These are phyloP conservation scores for Diaporthe citri DNA, from an alignment of 2,329 filamentous ascomycete species.

Conservation along the genomic window DNA sequence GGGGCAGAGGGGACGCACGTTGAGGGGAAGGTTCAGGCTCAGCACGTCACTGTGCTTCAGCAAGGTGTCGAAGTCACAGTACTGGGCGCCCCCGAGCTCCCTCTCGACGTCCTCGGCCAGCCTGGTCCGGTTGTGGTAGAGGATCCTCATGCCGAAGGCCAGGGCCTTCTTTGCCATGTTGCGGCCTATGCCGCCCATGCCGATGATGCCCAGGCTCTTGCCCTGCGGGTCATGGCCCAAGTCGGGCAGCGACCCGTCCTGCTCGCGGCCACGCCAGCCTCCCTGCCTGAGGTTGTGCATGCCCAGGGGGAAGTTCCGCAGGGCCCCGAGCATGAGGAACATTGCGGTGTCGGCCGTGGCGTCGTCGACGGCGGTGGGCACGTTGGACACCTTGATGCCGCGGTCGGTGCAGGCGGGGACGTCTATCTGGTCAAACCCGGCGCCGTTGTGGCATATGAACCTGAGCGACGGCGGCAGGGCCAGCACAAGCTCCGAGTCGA, in stretches of 20 bases:
- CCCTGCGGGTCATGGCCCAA: conserved; percentile 83
- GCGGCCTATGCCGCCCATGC: conserved; percentile 88
- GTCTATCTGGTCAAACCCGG: conserved; percentile 89
- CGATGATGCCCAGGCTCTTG: conserved; percentile 83
- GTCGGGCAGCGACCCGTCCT: conserved; percentile 60
- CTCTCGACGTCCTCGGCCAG: conserved; percentile 66
- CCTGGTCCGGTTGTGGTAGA: conserved; percentile 79
- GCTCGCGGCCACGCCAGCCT: conserved; percentile 71
- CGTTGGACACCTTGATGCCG: conserved; percentile 80
- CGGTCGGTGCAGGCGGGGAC: conserved; percentile 77
- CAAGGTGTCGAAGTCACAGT: conserved; percentile 80
- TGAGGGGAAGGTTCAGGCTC: conserved; percentile 84
- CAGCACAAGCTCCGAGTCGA: conserved; percentile 78
- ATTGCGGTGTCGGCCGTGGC: conserved; percentile 85
- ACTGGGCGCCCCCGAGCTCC: conserved; percentile 68
- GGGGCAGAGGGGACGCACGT: conserved; percentile 65
- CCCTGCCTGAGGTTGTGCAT: conserved; percentile 76
- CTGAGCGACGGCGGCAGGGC: conserved; percentile 65
- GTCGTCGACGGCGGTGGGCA: conserved; percentile 84
- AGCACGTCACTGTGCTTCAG: conserved; percentile 79
- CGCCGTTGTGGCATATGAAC: conserved; percentile 75
- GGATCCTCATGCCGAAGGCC: conserved; percentile 80
- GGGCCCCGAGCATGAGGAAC: conserved; percentile 83
- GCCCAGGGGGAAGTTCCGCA: conserved; percentile 78
- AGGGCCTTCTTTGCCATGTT: conserved; percentile 81